Evolutionary conservation across 768 basidiomycete genomes (phyloP).

Genomic region (Hericium alpestre): DNA sequence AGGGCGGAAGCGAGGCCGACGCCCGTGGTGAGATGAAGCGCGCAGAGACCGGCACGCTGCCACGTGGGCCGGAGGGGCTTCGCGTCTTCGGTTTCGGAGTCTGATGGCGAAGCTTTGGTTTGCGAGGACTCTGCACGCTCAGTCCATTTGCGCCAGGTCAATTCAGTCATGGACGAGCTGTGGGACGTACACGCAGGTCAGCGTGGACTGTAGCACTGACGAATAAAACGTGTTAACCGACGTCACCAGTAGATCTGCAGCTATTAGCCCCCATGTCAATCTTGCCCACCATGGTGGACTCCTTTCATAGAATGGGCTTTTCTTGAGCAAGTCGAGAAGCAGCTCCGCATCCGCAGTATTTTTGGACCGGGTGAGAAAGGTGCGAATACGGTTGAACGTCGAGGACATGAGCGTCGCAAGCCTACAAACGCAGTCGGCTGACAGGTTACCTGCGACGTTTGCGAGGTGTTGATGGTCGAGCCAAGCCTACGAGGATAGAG

Average conservation of each 20-base stretch:
- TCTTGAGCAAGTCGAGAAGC: neutral
- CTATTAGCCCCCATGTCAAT: slow-evolving; percentile 11
- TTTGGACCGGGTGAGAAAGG: neutral
- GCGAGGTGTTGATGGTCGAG: no score
- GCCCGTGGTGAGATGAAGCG: slow-evolving; percentile 7
- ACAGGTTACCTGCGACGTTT: no score
- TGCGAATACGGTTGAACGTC: neutral
- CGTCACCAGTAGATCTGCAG: slow-evolving; percentile 12
- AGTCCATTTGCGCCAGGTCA: slow-evolving; percentile 13
- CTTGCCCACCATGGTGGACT: slow-evolving; percentile 10
- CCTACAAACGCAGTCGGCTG: no score
- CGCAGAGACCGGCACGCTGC: slow-evolving; percentile 12
- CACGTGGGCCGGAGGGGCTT: slow-evolving; percentile 5
- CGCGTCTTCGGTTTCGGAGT: neutral
- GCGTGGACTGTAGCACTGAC: neutral
- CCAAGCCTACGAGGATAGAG: no score
- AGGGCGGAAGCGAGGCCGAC: slow-evolving; percentile 10
- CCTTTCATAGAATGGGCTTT: slow-evolving; percentile 6
- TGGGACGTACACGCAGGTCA: neutral
- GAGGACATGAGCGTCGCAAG: neutral
- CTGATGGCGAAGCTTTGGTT: neutral
- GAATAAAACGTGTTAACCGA: neutral
- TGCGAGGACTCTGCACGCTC: neutral
- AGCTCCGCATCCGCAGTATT: neutral
- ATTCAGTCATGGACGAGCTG: slow-evolving; percentile 7